These are phyloP conservation scores for Penicillium coffeae DNA, from an alignment of 495 filamentous ascomycete genomes.

Conservation along the genomic window DNA sequence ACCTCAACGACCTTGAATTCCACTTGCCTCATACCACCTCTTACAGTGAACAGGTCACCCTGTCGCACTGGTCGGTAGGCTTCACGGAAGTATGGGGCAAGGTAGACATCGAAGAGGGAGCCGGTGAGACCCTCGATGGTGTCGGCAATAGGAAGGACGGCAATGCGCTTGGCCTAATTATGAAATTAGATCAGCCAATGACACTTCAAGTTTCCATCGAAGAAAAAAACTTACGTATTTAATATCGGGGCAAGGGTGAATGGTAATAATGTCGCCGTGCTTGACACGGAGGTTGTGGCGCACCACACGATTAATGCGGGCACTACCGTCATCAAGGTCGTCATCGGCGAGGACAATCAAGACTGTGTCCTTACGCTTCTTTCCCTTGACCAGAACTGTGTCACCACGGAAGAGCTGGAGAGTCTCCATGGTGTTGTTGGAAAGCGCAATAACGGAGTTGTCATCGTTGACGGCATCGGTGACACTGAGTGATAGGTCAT, in stretches of 20 bases:
- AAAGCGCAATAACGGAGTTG: conserved; percentile 97
- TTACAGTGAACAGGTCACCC: conserved; percentile 93
- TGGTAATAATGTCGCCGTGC: conserved; percentile 94
- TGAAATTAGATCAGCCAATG: conserved; percentile 13
- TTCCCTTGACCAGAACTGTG: conserved; percentile 95
- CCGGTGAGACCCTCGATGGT: conserved; percentile 97
- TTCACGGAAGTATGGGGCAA: conserved; percentile 99
- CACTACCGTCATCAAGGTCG: conserved; percentile 94
- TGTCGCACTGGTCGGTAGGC: conserved; percentile 95
- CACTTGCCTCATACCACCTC: conserved; percentile 96
- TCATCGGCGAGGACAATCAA: conserved; percentile 96
- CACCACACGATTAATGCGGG: conserved; percentile 95
- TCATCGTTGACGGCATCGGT: conserved; percentile 98
- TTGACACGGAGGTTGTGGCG: conserved; percentile 97
- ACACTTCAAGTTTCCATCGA: too few species aligned
- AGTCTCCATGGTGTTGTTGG: conserved; percentile 98
- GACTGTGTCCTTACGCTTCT: conserved; percentile 99
- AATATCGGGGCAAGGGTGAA: conserved; percentile 99
- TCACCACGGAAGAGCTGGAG: conserved; percentile 97
- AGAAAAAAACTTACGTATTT: conserved; percentile 80
- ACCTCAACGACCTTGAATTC: conserved; percentile 99
- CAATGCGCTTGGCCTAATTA: conserved; percentile 90
- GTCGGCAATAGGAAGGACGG: conserved; percentile 96
- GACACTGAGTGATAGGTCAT: conserved; percentile 58
- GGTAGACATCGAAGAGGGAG: conserved; percentile 97